Percentiles rank a stretch among this genome's conserved stretches.
Conservation (phyloP, 129 eudicot species). For the Flaveria ramosissima region DNA sequence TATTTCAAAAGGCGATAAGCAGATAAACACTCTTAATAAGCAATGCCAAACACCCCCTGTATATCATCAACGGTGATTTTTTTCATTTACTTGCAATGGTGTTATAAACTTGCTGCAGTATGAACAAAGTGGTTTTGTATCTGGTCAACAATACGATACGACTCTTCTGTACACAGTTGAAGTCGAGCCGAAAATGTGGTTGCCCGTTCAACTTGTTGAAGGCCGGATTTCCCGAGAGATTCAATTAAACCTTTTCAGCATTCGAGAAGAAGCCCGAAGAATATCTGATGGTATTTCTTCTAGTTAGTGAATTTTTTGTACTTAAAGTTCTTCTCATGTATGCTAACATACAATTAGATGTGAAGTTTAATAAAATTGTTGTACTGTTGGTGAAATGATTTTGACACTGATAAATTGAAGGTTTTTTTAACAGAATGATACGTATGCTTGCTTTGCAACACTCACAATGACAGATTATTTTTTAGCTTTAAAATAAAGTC, state of each 20-base stretch:
- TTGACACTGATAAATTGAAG: neutral
- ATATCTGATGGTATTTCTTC: constrained; percentile 20
- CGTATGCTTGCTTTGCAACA: no score
- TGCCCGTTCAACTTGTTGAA: constrained; percentile 84
- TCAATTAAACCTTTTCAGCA: constrained; percentile 61
- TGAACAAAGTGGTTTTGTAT: constrained; percentile 27
- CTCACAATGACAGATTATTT: no score
- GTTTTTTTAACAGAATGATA: no score
- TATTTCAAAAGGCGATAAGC: neutral
- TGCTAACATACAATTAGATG: neutral
- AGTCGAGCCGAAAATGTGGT: constrained; percentile 81
- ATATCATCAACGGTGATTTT: neutral
- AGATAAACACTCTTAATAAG: neutral
- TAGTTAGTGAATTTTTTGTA: constrained; percentile 19
- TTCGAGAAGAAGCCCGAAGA: constrained; percentile 55
- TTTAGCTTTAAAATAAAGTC: no score
- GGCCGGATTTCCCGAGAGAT: constrained; percentile 74
- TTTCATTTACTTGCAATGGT: constrained; percentile 7
- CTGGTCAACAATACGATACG: constrained; percentile 44
- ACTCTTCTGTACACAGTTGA: constrained; percentile 66
- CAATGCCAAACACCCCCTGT: neutral
- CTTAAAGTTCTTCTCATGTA: constrained; percentile 14
- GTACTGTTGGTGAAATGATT: constrained; percentile 8
- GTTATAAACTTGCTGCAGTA: constrained; percentile 28
- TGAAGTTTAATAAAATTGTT: constrained; percentile 15